Percentiles rank a stretch among this genome's conserved stretches.
phyloP scores from a whole-genome alignment of 2,329 filamentous ascomycete species.

The Fusarium decemcellulare region DNA sequence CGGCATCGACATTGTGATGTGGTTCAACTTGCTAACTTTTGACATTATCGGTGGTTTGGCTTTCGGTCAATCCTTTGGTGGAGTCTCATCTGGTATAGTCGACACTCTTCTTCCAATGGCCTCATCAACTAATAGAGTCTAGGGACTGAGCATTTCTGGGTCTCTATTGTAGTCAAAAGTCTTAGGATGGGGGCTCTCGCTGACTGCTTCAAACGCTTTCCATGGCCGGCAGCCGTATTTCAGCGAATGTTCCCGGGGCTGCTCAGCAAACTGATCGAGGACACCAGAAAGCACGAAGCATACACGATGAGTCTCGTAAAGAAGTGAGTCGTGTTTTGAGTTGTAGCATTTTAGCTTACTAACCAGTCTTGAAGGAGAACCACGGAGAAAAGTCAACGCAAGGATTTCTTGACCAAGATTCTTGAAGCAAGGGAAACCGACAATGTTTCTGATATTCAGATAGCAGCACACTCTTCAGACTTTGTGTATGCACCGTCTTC shows the following conservation, averaged over 20 bases:
- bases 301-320: background rate
- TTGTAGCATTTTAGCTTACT: background rate
- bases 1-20: background rate
- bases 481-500: background rate
- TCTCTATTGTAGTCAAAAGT: background rate
- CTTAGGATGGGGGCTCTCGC: background rate
- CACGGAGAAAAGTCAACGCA: background rate
- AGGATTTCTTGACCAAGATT: background rate
- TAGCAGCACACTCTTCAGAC: background rate
- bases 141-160: background rate
- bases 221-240: background rate
- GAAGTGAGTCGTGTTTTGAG: background rate
- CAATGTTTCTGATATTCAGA: background rate
- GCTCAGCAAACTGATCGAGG: background rate
- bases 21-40: background rate
- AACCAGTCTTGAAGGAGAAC: background rate
- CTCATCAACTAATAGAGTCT: too few relatives aligned
- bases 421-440: background rate
- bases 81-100: background rate
- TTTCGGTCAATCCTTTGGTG: background rate
- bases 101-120: too few relatives aligned
- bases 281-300: constrained; percentile 1
- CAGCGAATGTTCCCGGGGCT: background rate
- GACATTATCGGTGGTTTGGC: background rate
- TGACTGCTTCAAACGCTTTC: background rate